phyloP scores from a whole-genome alignment of 306 rosid species.

The Trifolium fragiferum region DNA sequence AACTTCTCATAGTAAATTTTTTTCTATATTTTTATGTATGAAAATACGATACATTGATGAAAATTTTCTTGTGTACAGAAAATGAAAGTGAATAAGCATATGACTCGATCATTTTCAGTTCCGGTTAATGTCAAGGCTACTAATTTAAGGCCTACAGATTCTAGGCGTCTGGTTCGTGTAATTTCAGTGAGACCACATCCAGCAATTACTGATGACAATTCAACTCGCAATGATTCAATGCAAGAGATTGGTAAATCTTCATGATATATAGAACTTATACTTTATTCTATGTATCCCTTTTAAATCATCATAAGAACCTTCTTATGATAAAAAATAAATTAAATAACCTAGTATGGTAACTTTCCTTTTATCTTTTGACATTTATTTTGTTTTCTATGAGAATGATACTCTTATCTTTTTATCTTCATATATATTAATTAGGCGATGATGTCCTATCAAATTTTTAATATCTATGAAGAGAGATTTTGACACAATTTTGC shows the following conservation, averaged over 20 bases:
- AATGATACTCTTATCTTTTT: not conserved
- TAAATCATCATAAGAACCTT: conserved; percentile 27
- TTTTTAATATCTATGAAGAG: not conserved
- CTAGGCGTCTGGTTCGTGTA: conserved; percentile 74
- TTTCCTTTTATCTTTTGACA: not conserved
- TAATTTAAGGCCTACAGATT: conserved; percentile 59
- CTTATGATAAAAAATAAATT: not conserved
- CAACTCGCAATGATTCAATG: conserved; percentile 48
- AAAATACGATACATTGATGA: conserved; percentile 29
- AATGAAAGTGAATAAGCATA: conserved; percentile 57
- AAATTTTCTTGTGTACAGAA: conserved; percentile 52
- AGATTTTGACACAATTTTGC: not conserved
- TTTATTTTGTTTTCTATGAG: not conserved
- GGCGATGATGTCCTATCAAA: not conserved
- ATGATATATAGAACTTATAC: conserved; percentile 7
- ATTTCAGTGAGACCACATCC: conserved; percentile 64
- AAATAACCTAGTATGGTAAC: not conserved
- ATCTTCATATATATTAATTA: not conserved
- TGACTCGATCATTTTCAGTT: conserved; percentile 81
- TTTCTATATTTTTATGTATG: not conserved
- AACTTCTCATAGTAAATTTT: not conserved
- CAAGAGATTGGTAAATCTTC: conserved; percentile 59
- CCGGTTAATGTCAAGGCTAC: conserved; percentile 62
- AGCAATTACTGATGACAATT: conserved; percentile 47
- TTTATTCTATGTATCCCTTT: conserved; percentile 27